A percentile compares a stretch with the other conserved stretches of the same genome.
phyloP scores from a whole-genome alignment of 331 rosid species.

The Malus hybrid region DNA sequence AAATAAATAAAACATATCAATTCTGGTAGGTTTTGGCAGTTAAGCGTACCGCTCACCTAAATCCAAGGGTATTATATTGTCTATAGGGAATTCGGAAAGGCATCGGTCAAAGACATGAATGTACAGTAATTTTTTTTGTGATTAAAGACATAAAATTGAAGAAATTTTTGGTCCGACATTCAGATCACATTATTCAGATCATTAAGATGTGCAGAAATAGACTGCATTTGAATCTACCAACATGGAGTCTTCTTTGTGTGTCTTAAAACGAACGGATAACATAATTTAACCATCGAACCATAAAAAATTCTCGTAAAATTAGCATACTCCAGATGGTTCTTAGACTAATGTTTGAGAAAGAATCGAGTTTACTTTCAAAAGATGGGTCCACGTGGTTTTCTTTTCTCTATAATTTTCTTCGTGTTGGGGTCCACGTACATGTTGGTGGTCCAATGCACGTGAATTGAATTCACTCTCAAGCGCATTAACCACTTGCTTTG shows the following conservation, averaged over 20 bases:
- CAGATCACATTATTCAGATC: too few species aligned
- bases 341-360: not conserved
- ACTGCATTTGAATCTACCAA: too few species aligned
- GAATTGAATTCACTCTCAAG: not conserved
- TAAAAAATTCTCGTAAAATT: too few species aligned
- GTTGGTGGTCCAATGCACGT: slow-evolving; percentile 17
- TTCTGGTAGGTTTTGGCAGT: not conserved
- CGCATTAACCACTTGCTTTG: not conserved
- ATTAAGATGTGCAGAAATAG: too few species aligned
- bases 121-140: not conserved
- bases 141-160: too few species aligned
- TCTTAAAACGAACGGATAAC: too few species aligned
- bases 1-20: not conserved
- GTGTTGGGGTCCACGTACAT: not conserved
- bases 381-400: not conserved
- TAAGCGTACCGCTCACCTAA: not conserved
- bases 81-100: not conserved
- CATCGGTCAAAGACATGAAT: not conserved
- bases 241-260: too few species aligned
- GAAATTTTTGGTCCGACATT: too few species aligned
- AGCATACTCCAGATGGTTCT: too few species aligned
- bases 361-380: not conserved
- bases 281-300: too few species aligned
- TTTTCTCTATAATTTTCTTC: not conserved
- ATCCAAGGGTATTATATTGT: not conserved